Evolutionary conservation across 2,329 filamentous ascomycete genomes (phyloP).

Genomic region (Ceratocystis eucalypticola): DNA sequence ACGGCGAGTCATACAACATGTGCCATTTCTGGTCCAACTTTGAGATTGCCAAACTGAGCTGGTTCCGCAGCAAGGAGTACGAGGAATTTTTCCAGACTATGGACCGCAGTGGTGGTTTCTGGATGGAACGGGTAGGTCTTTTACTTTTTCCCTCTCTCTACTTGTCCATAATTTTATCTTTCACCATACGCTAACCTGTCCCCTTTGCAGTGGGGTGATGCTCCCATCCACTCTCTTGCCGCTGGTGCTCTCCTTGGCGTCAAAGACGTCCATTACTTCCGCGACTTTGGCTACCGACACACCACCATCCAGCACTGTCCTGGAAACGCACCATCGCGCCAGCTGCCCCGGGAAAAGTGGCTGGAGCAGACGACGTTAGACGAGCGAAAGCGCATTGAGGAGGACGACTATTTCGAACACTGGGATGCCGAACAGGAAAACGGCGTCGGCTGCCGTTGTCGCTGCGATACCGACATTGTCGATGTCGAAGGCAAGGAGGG

Average conservation of each 20-base stretch:
- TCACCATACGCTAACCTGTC: constrained; percentile 22
- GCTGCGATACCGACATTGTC: constrained; percentile 92
- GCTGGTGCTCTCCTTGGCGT: constrained; percentile 74
- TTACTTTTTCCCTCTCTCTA: background rate
- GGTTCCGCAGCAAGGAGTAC: constrained; percentile 95
- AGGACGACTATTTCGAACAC: constrained; percentile 91
- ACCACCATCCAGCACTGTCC: constrained; percentile 98
- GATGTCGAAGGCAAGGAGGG: constrained; percentile 97
- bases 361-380: constrained; percentile 70
- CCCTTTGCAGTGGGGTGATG: constrained; percentile 81
- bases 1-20: constrained; percentile 98
- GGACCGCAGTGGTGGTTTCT: constrained; percentile 95
- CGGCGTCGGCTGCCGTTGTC: constrained; percentile 89
- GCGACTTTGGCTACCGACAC: constrained; percentile 94
- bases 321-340: constrained; percentile 79
- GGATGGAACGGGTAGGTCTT: constrained; percentile 78
- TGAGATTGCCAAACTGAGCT: constrained; percentile 86
- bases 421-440: constrained; percentile 85
- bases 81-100: constrained; percentile 98
- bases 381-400: constrained; percentile 72
- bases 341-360: constrained; percentile 66
- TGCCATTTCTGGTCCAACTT: constrained; percentile 99
- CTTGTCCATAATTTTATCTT: background rate
- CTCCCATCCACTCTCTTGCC: constrained; percentile 92
- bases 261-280: constrained; percentile 92